These are phyloP conservation scores for Nothopassalora personata DNA, from an alignment of 2,329 filamentous ascomycete genomes.

Conservation along the genomic window DNA sequence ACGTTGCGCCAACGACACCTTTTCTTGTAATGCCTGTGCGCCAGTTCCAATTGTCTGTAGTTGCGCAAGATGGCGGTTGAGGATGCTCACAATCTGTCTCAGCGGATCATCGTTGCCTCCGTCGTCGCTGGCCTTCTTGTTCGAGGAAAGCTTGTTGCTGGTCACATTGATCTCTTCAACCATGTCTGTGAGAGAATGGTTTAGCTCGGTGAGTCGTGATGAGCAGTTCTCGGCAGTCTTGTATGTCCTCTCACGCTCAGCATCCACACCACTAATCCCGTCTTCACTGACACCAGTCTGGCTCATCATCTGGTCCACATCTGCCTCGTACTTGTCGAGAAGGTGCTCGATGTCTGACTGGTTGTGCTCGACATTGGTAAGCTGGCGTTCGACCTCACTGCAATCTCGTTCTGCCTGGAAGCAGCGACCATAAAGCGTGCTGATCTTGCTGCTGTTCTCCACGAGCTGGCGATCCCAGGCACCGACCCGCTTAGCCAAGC, in stretches of 20 bases:
- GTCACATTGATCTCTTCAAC: slow-evolving; percentile 97
- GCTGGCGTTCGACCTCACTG: slow-evolving; percentile 86
- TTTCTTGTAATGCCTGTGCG: slow-evolving; percentile 71
- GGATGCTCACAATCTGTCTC: slow-evolving; percentile 88
- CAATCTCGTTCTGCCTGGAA: slow-evolving; percentile 92
- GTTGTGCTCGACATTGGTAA: slow-evolving; percentile 82
- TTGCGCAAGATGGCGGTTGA: slow-evolving; percentile 88
- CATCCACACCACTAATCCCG: slow-evolving; percentile 74
- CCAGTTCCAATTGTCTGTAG: slow-evolving; percentile 91
- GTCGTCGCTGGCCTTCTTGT: slow-evolving; percentile 76
- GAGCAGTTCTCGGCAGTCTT: slow-evolving; percentile 91
- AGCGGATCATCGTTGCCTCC: slow-evolving; percentile 52
- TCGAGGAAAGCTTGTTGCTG: slow-evolving; percentile 65
- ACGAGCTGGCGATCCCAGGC: slow-evolving; percentile 89
- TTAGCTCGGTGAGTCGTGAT: slow-evolving; percentile 87
- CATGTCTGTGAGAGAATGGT: slow-evolving; percentile 88
- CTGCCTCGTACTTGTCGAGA: slow-evolving; percentile 84
- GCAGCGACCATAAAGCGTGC: slow-evolving; percentile 84
- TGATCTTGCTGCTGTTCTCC: slow-evolving; percentile 91
- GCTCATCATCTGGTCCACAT: slow-evolving; percentile 84
- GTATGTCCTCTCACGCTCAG: slow-evolving; percentile 90
- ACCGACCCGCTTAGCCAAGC: slow-evolving; percentile 79
- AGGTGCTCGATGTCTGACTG: slow-evolving; percentile 85
- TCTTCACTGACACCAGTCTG: slow-evolving; percentile 54
- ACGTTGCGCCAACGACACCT: slow-evolving; percentile 78